These are phyloP conservation scores for Darksidea phi DNA, from an alignment of 495 filamentous ascomycete species.

Conservation along the genomic window DNA sequence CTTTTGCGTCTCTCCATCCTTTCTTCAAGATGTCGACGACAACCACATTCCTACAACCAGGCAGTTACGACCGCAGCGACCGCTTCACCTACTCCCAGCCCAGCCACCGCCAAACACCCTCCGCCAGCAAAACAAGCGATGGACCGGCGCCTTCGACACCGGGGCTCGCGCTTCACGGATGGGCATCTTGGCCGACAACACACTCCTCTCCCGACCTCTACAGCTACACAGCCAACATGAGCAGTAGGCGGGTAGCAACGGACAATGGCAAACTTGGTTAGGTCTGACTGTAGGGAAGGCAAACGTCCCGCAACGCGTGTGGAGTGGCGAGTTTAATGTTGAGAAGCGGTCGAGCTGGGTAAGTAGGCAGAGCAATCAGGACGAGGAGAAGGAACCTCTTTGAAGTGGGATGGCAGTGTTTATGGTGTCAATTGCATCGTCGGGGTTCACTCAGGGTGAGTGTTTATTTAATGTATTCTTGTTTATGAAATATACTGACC, in stretches of 20 bases:
- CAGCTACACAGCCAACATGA: neutral
- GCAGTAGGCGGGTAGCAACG: neutral
- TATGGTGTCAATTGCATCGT: slow-evolving; percentile 4
- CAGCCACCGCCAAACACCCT: too few relatives aligned
- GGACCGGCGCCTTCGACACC: slow-evolving; percentile 6
- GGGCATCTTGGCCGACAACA: slow-evolving; percentile 2
- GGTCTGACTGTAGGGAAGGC: neutral
- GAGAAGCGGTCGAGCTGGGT: neutral
- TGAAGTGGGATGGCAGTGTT: neutral
- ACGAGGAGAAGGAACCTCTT: neutral
- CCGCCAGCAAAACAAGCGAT: neutral
- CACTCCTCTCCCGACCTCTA: neutral
- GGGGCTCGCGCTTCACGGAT: slow-evolving; percentile 6
- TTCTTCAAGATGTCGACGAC: too few relatives aligned
- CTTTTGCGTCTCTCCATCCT: too few relatives aligned
- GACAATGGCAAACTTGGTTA: neutral
- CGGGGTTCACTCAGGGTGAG: slow-evolving; percentile 1
- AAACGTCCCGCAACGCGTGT: neutral
- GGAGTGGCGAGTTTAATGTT: too few relatives aligned
- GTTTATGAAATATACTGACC: neutral
- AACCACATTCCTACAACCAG: too few relatives aligned
- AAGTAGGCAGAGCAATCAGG: neutral
- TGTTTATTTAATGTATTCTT: too few relatives aligned
- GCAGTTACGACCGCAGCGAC: too few relatives aligned
- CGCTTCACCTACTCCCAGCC: too few relatives aligned